Base-by-base conservation (phyloP, 2,329 filamentous ascomycete species). In the Chlorencoelia australis region DNA sequence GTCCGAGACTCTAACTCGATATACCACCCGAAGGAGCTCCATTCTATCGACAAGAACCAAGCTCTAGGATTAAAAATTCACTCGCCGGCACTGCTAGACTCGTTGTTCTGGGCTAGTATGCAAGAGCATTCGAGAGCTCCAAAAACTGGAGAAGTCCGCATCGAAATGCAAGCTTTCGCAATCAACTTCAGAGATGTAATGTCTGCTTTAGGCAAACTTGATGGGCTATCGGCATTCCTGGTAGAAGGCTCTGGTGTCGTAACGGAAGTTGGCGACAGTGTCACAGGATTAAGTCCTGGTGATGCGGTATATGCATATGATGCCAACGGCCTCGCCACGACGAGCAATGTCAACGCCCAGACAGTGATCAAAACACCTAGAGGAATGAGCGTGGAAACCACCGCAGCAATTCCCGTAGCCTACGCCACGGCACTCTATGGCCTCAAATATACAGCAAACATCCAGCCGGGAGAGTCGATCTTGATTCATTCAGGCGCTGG, bases 401-500 rank as follows among this genome's bases (percentile, higher is more conserved):
- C 43, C 18, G 46, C 49, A 11, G 36, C 49, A 1, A 27, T 51
- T 4, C 50, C 50, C 7, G 26, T 51, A 2, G 46, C 44, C 5
- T 53, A 43, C 7, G 10, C 30, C 4, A 60, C 64, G 4, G 68
- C 66, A 1, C 59, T 61, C 37, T 62, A 70, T 38, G 60, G 58
- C 2, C 50, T 74, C 3, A 49, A 56, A 7, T 48, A 64, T 14
- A 37, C 63, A 5, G 65, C 58, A 11, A 51, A 58, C 0, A 50
- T 69, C 1, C 41, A 53, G 9, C 47, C 53, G 0, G 61, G 60
- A 2, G 42, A 53, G 17, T 27, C 40, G 1, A 30, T 53, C n/a
- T 28, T 53, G 0, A 48, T 53, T 1, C 47, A 50, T 33, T 28
- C 39, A 14, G 48, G 37, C 1, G 30, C 44, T 13, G 46, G 48